Conservation (phyloP, 192 early-diverging fungal genomes). For the Dissophora globulifera region DNA sequence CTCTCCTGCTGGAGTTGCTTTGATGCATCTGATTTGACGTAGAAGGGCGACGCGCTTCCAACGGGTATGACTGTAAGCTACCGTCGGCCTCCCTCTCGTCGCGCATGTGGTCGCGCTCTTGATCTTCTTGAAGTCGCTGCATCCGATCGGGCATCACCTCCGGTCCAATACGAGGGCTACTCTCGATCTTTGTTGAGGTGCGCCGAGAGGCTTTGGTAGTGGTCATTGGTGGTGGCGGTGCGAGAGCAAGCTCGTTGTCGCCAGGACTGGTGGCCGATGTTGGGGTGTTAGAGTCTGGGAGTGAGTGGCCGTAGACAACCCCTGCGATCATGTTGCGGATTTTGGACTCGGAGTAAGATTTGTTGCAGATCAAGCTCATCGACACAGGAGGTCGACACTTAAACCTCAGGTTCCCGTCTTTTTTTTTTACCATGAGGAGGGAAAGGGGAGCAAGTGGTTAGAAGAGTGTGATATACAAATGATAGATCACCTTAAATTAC, state of each 20-base stretch:
- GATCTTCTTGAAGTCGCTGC: conserved; percentile 9
- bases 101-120: conserved; percentile 7
- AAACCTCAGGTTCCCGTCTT: conserved; percentile 48
- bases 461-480: background rate
- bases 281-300: conserved; percentile 23
- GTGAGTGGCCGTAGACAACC: conserved; percentile 40
- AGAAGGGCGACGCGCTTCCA: conserved; percentile 18
- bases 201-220: conserved; percentile 10
- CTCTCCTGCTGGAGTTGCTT: conserved; percentile 12
- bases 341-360: conserved; percentile 52
- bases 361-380: conserved; percentile 51
- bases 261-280: conserved; percentile 10
- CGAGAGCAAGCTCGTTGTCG: conserved; percentile 25
- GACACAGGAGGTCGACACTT: conserved; percentile 48
- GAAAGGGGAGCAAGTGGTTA: background rate
- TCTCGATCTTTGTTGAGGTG: conserved; percentile 15
- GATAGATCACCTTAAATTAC: too few species aligned
- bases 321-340: conserved; percentile 50
- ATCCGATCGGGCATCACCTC: conserved; percentile 18
- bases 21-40: conserved; percentile 12
- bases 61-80: background rate
- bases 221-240: conserved; percentile 35
- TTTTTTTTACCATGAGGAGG: background rate
- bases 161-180: conserved; percentile 3
- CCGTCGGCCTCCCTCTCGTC: conserved; percentile 13